These are phyloP conservation scores for Zizania latifolia DNA, from an alignment of 176 grass and related monocot genomes.

Conservation along the genomic window DNA sequence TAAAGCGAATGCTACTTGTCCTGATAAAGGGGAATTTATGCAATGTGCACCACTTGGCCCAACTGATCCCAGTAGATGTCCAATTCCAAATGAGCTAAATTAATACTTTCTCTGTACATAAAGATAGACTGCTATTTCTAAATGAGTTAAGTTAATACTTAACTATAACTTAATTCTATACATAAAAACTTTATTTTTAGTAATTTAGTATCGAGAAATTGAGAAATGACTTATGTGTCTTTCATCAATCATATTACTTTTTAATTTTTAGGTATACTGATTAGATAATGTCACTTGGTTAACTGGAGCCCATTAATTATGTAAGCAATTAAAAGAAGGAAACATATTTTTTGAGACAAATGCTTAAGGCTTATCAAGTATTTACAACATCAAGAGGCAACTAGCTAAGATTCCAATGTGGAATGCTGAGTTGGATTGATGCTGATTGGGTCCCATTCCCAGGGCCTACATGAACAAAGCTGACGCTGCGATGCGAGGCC, in stretches of 20 bases:
- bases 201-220: too few relatives aligned
- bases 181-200: too few relatives aligned
- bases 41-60: neutral
- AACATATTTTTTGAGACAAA: too few relatives aligned
- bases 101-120: neutral
- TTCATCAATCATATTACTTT: too few relatives aligned
- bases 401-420: slow-evolving; percentile 8
- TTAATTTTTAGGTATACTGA: too few relatives aligned
- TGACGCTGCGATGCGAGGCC: neutral
- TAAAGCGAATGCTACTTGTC: slow-evolving; percentile 14
- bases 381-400: neutral
- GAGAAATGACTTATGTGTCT: too few relatives aligned
- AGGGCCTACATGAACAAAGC: neutral
- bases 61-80: neutral
- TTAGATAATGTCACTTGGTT: too few relatives aligned
- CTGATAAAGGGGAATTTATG: neutral
- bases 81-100: neutral
- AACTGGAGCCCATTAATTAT: too few relatives aligned
- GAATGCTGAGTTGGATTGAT: slow-evolving; percentile 37
- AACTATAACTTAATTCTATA: too few relatives aligned
- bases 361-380: neutral
- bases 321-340: too few relatives aligned
- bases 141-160: too few relatives aligned
- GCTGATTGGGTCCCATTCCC: neutral
- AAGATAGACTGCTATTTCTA: too few relatives aligned